A percentile compares a stretch with the other conserved stretches of the same genome.
phyloP scores from a whole-genome alignment of 441 rosid genomes.

The Aquilaria agallochum region DNA sequence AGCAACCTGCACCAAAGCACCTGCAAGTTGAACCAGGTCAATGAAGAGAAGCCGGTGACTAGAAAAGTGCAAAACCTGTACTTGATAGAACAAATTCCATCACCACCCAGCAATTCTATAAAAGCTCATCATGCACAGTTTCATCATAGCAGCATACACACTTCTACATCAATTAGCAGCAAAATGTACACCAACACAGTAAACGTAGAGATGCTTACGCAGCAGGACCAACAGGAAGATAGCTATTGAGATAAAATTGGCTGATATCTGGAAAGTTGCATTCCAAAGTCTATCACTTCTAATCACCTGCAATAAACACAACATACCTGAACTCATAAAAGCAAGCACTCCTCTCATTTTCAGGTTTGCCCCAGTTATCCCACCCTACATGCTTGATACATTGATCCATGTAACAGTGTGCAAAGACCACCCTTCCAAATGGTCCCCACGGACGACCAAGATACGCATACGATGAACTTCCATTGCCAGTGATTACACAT shows the following conservation, averaged over 20 bases:
- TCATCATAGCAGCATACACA: too few relatives aligned
- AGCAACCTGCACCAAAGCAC: conserved; percentile 91
- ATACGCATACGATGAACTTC: conserved; percentile 53
- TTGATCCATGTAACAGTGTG: conserved; percentile 78
- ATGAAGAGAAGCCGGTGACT: too few relatives aligned
- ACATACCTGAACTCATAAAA: conserved; percentile 90
- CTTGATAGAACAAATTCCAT: too few relatives aligned
- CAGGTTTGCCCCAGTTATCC: conserved; percentile 93
- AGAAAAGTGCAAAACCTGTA: too few relatives aligned
- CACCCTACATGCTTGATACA: conserved; percentile 76
- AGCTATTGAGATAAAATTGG: too few relatives aligned
- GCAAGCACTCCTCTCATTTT: conserved; percentile 98
- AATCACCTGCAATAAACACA: conserved; percentile 1
- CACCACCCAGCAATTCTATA: background rate
- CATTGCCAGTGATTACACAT: conserved; percentile 94
- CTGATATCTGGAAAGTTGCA: too few relatives aligned
- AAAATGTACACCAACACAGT: too few relatives aligned
- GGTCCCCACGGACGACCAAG: conserved; percentile 99
- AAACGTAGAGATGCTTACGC: too few relatives aligned
- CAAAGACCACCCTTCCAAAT: conserved; percentile 90
- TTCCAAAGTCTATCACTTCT: too few relatives aligned
- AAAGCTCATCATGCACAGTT: background rate
- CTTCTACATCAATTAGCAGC: background rate
- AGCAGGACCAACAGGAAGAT: too few relatives aligned
- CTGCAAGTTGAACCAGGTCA: conserved; percentile 29